Conservation (phyloP, 768 basidiomycete species). For the Suillus subluteus region DNA sequence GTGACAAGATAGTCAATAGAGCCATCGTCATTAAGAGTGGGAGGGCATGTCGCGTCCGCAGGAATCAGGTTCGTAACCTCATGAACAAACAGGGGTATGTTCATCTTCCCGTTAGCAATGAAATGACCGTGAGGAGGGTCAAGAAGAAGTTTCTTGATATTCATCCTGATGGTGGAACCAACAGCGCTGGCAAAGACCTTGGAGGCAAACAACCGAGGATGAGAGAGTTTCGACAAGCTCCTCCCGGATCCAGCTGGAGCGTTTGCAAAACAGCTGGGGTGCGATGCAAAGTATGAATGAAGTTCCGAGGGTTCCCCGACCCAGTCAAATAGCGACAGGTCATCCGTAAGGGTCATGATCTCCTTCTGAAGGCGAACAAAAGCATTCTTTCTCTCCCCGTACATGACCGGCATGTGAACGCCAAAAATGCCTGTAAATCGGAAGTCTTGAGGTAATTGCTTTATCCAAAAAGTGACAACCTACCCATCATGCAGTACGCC, state of each 20-base stretch:
- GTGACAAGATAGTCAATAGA: constrained; percentile 22
- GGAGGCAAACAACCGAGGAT: neutral
- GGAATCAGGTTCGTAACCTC: constrained; percentile 6
- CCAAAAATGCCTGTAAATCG: constrained; percentile 26
- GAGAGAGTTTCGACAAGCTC: neutral
- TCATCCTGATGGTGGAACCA: constrained; percentile 16
- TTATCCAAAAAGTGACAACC: constrained; percentile 13
- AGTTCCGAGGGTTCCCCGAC: constrained; percentile 28
- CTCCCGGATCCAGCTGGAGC: neutral
- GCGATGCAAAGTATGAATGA: constrained; percentile 30
- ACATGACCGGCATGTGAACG: constrained; percentile 32
- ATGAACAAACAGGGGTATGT: constrained; percentile 19
- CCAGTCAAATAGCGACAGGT: constrained; percentile 32
- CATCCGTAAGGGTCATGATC: constrained; percentile 31
- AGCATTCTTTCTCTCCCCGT: constrained; percentile 27
- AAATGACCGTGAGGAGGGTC: constrained; percentile 33
- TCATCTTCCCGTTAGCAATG: constrained; percentile 35
- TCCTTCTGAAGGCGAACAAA: constrained; percentile 32
- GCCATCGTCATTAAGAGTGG: neutral
- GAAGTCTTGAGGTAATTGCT: neutral
- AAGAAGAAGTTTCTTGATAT: constrained; percentile 21
- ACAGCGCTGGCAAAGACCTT: constrained; percentile 17
- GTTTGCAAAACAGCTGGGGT: constrained; percentile 24
- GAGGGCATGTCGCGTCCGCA: neutral
- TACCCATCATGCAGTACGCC: constrained; percentile 30